A percentile compares a stretch with the other conserved stretches of the same genome.
Conservation (phyloP, 2,329 filamentous ascomycete species). For the Aspergillus japonicus region DNA sequence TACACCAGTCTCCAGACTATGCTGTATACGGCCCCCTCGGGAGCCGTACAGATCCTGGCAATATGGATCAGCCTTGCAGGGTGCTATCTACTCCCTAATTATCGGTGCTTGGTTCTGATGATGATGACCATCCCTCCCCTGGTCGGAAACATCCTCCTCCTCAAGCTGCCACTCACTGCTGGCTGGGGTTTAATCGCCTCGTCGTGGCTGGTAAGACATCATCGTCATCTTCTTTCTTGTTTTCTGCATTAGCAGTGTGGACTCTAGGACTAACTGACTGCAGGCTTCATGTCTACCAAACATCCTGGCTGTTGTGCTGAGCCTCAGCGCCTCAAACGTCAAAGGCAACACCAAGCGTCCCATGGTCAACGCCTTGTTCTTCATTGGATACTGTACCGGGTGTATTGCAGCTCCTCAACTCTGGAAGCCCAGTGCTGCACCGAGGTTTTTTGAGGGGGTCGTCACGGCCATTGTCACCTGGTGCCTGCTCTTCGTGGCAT, state of each 20-base stretch:
- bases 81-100: conserved; percentile 41
- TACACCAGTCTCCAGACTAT: conserved; percentile 48
- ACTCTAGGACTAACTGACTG: not conserved
- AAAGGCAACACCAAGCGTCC: conserved; percentile 53
- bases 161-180: conserved; percentile 40
- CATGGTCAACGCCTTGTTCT: conserved; percentile 49
- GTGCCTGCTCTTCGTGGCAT: conserved; percentile 39
- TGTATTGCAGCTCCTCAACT: conserved; percentile 49
- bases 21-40: conserved; percentile 49
- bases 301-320: conserved; percentile 44
- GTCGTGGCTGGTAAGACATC: conserved; percentile 36
- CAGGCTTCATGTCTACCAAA: conserved; percentile 46
- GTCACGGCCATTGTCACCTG: conserved; percentile 47
- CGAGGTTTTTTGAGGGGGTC: conserved; percentile 47
- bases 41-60: conserved; percentile 48
- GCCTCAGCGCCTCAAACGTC: conserved; percentile 49
- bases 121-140: conserved; percentile 44
- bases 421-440: conserved; percentile 41
- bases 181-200: conserved; percentile 51
- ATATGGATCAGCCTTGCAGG: conserved; percentile 48
- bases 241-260: too few relatives aligned
- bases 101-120: conserved; percentile 42
- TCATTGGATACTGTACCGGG: conserved; percentile 50
- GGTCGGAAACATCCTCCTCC: conserved; percentile 45
- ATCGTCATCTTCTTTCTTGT: not conserved